Conservation (phyloP, 148 eudicot species). For the Nepenthes mirabilis region DNA sequence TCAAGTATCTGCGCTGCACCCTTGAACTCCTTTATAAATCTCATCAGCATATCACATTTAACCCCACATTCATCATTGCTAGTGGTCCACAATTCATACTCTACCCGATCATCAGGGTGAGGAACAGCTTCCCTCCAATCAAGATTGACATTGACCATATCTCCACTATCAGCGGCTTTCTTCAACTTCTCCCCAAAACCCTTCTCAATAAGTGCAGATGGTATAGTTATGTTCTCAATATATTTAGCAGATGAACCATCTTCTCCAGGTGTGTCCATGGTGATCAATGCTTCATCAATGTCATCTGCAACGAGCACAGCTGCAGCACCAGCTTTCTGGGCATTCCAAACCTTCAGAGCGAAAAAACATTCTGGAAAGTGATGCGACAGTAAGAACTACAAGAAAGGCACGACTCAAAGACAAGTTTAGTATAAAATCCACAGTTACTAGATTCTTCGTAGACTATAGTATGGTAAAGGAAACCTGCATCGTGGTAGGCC, state of each 20-base stretch:
- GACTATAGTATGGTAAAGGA: too few relatives aligned
- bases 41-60: slow-evolving; percentile 21
- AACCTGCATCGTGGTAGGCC: too few relatives aligned
- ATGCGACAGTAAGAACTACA: too few relatives aligned
- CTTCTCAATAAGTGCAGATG: slow-evolving; percentile 22
- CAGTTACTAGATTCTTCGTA: too few relatives aligned
- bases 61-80: slow-evolving; percentile 27
- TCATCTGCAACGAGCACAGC: slow-evolving; percentile 27
- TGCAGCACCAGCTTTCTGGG: slow-evolving; percentile 26
- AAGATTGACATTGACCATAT: slow-evolving; percentile 29
- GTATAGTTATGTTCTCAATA: slow-evolving; percentile 20
- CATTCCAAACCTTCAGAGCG: slow-evolving; percentile 28
- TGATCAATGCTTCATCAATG: slow-evolving; percentile 22
- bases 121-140: slow-evolving; percentile 30
- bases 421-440: too few relatives aligned
- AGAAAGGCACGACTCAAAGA: too few relatives aligned
- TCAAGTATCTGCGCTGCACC: slow-evolving; percentile 29
- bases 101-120: slow-evolving; percentile 25
- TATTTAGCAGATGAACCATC: slow-evolving; percentile 12
- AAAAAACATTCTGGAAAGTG: slow-evolving; percentile 20
- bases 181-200: slow-evolving; percentile 18
- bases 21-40: slow-evolving; percentile 17
- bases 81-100: slow-evolving; percentile 26
- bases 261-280: slow-evolving; percentile 31
- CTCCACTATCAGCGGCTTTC: slow-evolving; percentile 17